These are phyloP conservation scores for Hypoxylon rubiginosum DNA, from an alignment of 2,329 filamentous ascomycete genomes.

Conservation along the genomic window DNA sequence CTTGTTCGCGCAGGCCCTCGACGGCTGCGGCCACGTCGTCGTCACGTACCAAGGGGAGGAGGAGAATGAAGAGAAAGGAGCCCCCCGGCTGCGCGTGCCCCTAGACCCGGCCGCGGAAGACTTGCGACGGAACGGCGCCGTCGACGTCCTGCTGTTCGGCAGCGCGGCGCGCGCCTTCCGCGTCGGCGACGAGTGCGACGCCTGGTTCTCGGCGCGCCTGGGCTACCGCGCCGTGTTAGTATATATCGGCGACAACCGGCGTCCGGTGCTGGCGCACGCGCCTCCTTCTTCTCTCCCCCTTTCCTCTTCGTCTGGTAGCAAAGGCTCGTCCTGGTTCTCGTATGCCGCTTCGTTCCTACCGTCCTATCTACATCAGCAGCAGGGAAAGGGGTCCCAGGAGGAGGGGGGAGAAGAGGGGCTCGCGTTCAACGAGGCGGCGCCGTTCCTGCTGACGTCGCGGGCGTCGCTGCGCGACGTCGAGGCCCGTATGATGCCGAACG, in stretches of 20 bases:
- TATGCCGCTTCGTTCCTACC: constrained; percentile 53
- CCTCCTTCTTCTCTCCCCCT: constrained; percentile 55
- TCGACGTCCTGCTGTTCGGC: constrained; percentile 70
- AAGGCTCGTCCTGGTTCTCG: constrained; percentile 55
- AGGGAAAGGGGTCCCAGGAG: constrained; percentile 44
- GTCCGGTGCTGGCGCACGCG: constrained; percentile 73
- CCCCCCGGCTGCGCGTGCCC: constrained; percentile 64
- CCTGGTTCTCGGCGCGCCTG: constrained; percentile 77
- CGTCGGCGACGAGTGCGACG: constrained; percentile 71
- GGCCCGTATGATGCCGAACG: constrained; percentile 65
- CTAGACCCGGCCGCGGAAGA: constrained; percentile 64
- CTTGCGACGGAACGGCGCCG: constrained; percentile 54
- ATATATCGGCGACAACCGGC: constrained; percentile 73
- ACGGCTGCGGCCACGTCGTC: constrained; percentile 52
- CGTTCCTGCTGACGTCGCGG: constrained; percentile 79
- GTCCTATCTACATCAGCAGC: constrained; percentile 2
- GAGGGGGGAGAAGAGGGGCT: constrained; percentile 55
- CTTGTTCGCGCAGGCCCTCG: constrained; percentile 73
- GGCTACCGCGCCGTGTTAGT: constrained; percentile 72
- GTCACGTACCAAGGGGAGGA: constrained; percentile 60
- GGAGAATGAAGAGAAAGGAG: constrained; percentile 49
- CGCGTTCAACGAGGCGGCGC: constrained; percentile 80
- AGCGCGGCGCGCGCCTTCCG: constrained; percentile 71
- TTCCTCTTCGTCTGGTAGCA: constrained; percentile 42
- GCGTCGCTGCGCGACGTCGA: constrained; percentile 78